Percentiles rank a stretch among this genome's conserved stretches.
phyloP scores from a whole-genome alignment of 1,284 basidiomycete species.

The Mycena sp. region DNA sequence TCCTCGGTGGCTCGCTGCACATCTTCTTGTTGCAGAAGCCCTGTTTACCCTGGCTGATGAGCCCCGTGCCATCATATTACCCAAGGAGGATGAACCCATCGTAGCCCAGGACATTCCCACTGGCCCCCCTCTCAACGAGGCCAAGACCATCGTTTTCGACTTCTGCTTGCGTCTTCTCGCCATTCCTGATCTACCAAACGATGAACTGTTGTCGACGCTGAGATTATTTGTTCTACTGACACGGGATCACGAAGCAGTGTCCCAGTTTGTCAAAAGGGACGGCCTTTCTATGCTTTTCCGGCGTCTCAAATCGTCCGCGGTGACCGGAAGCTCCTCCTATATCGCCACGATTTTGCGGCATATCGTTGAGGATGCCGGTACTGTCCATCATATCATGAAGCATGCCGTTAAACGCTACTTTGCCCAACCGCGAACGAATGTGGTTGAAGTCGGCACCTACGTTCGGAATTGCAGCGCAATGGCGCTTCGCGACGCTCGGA shows the following conservation, averaged over 20 bases:
- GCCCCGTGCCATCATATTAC: conserved; percentile 67
- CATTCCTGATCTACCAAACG: conserved; percentile 69
- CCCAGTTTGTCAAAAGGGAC: conserved; percentile 69
- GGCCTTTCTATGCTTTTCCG: conserved; percentile 75
- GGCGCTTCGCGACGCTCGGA: conserved; percentile 82
- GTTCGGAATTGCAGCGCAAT: conserved; percentile 83
- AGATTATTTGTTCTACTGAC: conserved; percentile 87
- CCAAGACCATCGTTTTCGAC: conserved; percentile 76
- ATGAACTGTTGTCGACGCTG: conserved; percentile 83
- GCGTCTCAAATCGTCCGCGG: conserved; percentile 66
- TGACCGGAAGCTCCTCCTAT: conserved; percentile 82
- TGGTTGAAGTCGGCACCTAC: conserved; percentile 79
- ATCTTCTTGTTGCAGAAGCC: conserved; percentile 85
- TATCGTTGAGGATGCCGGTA: conserved; percentile 81
- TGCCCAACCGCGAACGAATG: conserved; percentile 72
- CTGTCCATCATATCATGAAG: conserved; percentile 80
- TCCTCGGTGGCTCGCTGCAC: conserved; percentile 88
- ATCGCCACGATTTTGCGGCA: conserved; percentile 92
- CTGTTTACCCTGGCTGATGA: conserved; percentile 82
- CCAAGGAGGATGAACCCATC: conserved; percentile 75
- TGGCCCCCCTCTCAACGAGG: conserved; percentile 70
- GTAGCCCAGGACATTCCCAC: conserved; percentile 57
- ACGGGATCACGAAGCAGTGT: conserved; percentile 68
- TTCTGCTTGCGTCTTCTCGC: conserved; percentile 75
- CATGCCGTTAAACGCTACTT: conserved; percentile 86